phyloP scores from a whole-genome alignment of 169 alveolate genomes.

The Plasmodium vivax region DNA sequence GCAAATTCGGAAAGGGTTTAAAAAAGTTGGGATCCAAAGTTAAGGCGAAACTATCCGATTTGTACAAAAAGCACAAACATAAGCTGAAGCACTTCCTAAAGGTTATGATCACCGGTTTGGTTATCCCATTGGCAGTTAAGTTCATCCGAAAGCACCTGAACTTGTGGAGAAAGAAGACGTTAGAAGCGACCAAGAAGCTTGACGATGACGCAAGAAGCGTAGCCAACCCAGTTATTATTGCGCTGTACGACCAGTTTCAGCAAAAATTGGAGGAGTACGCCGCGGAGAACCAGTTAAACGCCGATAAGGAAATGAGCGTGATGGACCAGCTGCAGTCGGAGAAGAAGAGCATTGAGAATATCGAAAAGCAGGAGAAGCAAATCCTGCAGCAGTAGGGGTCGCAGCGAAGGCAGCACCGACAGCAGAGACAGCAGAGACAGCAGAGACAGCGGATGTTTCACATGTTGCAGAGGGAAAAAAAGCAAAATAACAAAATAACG shows the following conservation, averaged over 20 bases:
- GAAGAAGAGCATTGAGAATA: conserved; percentile 17
- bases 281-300: not conserved
- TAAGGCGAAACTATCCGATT: conserved; percentile 12
- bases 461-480: not conserved
- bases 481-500: not conserved
- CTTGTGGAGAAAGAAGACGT: conserved; percentile 31
- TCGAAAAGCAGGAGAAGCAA: conserved; percentile 50
- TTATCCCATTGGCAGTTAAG: conserved; percentile 37
- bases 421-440: not conserved
- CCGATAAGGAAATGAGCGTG: not conserved
- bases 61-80: conserved; percentile 50
- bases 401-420: not conserved
- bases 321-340: conserved; percentile 25
- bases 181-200: conserved; percentile 40
- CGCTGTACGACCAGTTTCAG: conserved; percentile 11
- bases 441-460: not conserved
- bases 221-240: conserved; percentile 47
- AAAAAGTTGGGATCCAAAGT: conserved; percentile 19
- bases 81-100: conserved; percentile 36
- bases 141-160: conserved; percentile 21
- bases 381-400: not conserved
- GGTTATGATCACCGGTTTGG: conserved; percentile 16
- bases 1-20: conserved; percentile 48
- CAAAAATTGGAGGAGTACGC: conserved; percentile 37
- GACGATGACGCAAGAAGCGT: conserved; percentile 19